phyloP scores from a whole-genome alignment of 1,284 basidiomycete genomes.

The Sanghuangporus weigelae region DNA sequence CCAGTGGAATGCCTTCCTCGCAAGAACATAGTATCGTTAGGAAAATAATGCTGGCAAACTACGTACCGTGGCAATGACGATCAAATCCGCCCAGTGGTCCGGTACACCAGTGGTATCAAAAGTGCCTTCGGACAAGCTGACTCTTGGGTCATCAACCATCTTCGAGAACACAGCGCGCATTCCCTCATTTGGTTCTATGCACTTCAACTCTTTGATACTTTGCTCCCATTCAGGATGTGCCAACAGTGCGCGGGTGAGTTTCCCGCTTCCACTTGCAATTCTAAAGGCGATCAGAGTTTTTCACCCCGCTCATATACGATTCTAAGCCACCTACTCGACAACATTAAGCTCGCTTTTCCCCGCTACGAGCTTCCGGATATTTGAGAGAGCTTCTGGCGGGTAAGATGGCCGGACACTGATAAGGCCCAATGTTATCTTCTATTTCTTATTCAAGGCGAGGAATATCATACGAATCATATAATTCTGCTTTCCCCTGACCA shows the following conservation, averaged over 20 bases:
- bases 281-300: background rate
- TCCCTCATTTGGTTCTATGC: slow-evolving; percentile 68
- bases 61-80: slow-evolving; percentile 67
- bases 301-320: background rate
- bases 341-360: slow-evolving; percentile 20
- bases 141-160: slow-evolving; percentile 44
- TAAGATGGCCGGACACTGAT: slow-evolving; percentile 24
- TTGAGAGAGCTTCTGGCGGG: slow-evolving; percentile 21
- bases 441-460: background rate
- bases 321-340: slow-evolving; percentile 22
- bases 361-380: slow-evolving; percentile 19
- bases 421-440: background rate
- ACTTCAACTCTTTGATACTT: slow-evolving; percentile 45
- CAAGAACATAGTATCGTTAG: background rate
- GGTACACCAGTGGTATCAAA: slow-evolving; percentile 58
- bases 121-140: slow-evolving; percentile 50
- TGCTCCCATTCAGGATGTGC: slow-evolving; percentile 51
- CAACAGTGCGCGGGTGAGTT: slow-evolving; percentile 73
- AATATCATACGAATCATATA: slow-evolving; percentile 23
- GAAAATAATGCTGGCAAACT: background rate
- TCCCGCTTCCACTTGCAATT: slow-evolving; percentile 52
- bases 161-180: slow-evolving; percentile 61
- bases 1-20: slow-evolving; percentile 72
- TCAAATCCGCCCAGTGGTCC: slow-evolving; percentile 65
- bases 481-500: slow-evolving; percentile 25